Base-by-base conservation (phyloP, 1,139 yeast species). In the Magnusiomyces fungicola region DNA sequence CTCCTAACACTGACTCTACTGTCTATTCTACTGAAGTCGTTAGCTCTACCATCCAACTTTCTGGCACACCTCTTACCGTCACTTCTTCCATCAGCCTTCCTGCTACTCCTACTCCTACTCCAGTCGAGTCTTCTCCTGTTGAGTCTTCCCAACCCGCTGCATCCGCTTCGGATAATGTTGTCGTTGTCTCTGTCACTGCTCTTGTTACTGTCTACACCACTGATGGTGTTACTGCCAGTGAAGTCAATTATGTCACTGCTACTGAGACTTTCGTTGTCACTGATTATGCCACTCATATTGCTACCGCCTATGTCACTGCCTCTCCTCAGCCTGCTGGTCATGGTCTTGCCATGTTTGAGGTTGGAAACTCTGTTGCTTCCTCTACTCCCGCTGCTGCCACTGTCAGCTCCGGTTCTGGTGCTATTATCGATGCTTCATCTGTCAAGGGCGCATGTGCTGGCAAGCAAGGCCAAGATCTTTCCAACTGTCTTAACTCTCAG, bases 311-410 rank as follows among this genome's bases (percentile, higher is more conserved):
- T 23, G 12, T 29, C 7, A 37, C 40, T 27, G 27, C 27, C 30
- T 16, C 34, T 18, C n/a, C 19, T 27, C 4, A 4, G 6, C 2
- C 2, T 18, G 23, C 18, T 3, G 19, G 16, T 30, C 21, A 14
- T 12, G 23, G 25, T 7, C 10, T 22, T 19, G 37, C 51, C 25
- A 24, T 46, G 18, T 36, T 51, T 23, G 34, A 54, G 10, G 24
- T 54, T 30, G 16, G 52, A 21, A 21, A 56, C 3, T 46, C 55
- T 46, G 19, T 56, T 32, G 21, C n/a, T 56, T 39, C 37, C 59
- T 30, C 12, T 33, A 38, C 51, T 18, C 38, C 58, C 34, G 45
- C 53, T 30, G 47, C 54, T 12, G 30, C 56, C 33, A 45, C 52
- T n/a, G 45, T 58, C 18, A 47, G 43, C 36, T 33, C 56, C 24